Percentiles rank a stretch among this genome's conserved stretches.
phyloP scores from a whole-genome alignment of 306 rosid species.

The Dryas drummondii region DNA sequence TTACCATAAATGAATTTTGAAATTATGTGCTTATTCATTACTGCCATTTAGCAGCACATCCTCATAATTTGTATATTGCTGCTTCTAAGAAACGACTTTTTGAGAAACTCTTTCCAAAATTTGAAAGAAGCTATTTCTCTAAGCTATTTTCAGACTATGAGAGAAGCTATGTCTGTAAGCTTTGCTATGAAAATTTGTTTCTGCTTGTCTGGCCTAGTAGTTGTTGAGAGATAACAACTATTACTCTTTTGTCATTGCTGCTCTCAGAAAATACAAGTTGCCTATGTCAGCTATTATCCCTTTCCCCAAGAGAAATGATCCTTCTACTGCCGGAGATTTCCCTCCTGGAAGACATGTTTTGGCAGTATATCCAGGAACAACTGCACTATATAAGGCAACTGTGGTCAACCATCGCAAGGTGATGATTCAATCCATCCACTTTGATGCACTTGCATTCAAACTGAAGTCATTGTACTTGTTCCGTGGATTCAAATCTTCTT shows the following conservation, averaged over 20 bases:
- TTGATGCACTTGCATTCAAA: not conserved
- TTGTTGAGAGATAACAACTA: not conserved
- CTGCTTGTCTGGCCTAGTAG: too few species aligned
- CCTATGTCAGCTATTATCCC: constrained; percentile 84
- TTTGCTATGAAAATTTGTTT: not conserved
- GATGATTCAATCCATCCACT: constrained; percentile 25
- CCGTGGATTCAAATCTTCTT: constrained; percentile 13
- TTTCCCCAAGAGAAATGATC: constrained; percentile 85
- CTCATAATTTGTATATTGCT: not conserved
- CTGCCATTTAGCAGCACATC: not conserved
- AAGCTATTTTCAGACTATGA: not conserved
- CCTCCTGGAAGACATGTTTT: constrained; percentile 80
- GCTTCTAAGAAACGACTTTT: too few species aligned
- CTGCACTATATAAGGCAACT: constrained; percentile 97
- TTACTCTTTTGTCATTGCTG: constrained; percentile 18
- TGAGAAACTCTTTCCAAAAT: not conserved
- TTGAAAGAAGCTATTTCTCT: not conserved
- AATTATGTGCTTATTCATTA: not conserved
- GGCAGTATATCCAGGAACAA: constrained; percentile 98
- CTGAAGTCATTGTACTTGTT: not conserved
- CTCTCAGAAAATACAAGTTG: constrained; percentile 79
- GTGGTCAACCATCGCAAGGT: constrained; percentile 96
- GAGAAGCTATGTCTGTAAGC: not conserved
- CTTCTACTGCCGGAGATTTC: constrained; percentile 66
- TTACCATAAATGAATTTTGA: not conserved